These are phyloP conservation scores for Microsporum audouinii DNA, from an alignment of 2,329 filamentous ascomycete species.

Conservation along the genomic window DNA sequence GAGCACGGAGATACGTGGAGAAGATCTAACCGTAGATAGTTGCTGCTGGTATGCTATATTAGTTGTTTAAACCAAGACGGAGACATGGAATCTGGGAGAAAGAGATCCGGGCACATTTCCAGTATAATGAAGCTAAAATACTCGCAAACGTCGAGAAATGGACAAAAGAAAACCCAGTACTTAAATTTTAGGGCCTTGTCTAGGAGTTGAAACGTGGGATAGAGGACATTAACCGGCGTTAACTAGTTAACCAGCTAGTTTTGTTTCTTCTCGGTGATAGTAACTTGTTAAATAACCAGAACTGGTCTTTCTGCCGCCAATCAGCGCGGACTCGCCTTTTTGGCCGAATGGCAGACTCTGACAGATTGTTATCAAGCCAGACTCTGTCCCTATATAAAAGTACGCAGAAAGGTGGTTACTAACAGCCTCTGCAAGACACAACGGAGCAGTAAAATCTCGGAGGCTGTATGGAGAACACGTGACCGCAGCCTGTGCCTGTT, in stretches of 20 bases:
- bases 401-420: no score
- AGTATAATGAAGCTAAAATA: constrained; percentile 11
- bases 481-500: no score
- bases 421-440: no score
- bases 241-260: background rate
- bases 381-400: no score
- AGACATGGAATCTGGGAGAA: constrained; percentile 15
- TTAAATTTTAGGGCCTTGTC: background rate
- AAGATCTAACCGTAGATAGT: constrained; percentile 11
- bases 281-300: no score
- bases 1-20: constrained; percentile 22
- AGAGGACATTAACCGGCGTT: background rate
- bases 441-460: no score
- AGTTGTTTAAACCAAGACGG: constrained; percentile 10
- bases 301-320: no score
- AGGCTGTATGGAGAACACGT: no score
- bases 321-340: no score
- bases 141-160: constrained; percentile 36
- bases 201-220: background rate
- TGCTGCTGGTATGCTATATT: constrained; percentile 14
- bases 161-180: constrained; percentile 27
- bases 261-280: no score
- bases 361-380: no score
- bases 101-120: constrained; percentile 14
- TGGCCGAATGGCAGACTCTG: no score